A percentile compares a stretch with the other conserved stretches of the same genome.
Evolutionary conservation across 1,139 yeast species (phyloP).

Genomic region (Candida sojae): DNA sequence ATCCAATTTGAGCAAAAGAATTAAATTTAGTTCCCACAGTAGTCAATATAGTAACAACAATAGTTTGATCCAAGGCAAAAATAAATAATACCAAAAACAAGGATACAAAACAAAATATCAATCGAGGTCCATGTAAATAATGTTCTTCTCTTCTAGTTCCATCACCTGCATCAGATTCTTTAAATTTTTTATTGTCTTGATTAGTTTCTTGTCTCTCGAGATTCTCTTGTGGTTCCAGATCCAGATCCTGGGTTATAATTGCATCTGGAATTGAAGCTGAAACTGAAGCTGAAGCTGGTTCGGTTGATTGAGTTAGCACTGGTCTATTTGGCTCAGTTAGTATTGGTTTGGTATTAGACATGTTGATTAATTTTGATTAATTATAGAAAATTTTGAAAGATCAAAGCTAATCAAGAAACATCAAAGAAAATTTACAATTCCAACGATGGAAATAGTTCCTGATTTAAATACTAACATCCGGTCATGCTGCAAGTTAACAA

Average conservation of each 20-base stretch:
- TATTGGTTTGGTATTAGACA: not conserved
- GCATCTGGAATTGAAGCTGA: too few relatives aligned
- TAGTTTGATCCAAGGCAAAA: conserved; percentile 44
- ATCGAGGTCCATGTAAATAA: conserved; percentile 30
- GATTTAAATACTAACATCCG: too few relatives aligned
- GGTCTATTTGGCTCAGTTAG: not conserved
- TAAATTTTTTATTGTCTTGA: conserved; percentile 14
- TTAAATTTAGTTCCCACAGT: conserved; percentile 40
- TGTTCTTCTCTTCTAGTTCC: conserved; percentile 43
- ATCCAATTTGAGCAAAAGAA: conserved; percentile 55
- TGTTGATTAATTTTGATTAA: not conserved
- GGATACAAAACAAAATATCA: conserved; percentile 28
- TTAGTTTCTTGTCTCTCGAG: conserved; percentile 8
- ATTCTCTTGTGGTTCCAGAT: not conserved
- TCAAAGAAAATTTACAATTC: too few relatives aligned
- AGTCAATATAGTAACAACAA: conserved; percentile 37
- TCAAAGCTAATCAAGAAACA: not conserved
- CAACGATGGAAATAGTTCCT: too few relatives aligned
- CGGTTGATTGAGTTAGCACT: not conserved
- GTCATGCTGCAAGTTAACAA: too few relatives aligned
- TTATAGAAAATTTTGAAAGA: not conserved
- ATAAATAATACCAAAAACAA: conserved; percentile 34
- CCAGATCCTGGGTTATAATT: too few relatives aligned
- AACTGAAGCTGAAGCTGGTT: not conserved
- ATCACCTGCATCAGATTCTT: conserved; percentile 45